Base-by-base conservation (phyloP, 2,329 filamentous ascomycete species). In the Tolypocladium paradoxum region DNA sequence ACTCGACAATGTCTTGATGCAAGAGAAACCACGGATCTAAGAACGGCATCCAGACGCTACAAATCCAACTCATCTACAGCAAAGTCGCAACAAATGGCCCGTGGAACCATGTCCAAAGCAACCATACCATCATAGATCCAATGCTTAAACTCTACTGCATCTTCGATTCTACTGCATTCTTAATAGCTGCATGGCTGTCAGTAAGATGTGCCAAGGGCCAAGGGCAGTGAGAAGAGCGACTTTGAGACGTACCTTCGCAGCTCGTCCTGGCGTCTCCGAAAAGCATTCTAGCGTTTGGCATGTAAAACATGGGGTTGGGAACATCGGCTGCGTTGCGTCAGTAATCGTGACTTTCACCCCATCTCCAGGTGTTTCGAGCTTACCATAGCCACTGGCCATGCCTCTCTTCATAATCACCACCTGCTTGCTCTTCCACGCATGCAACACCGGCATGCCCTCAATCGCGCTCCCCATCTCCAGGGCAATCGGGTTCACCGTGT, bases 361-460 rank as follows among this genome's bases (percentile, higher is more conserved):
- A 4, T 22, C 14, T 2, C 14, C 24, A n/a, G 9, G 7, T 9
- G 11, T 8, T 46, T n/a, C 18, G 27, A 14, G 43, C 81, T 71
- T 62, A 86, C 84, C 88, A 68, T 95, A 95, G 56, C 90, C 90
- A 65, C 87, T 91, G 6, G 87, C 85, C 85, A 95, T 85, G 50
- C 90, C 85, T 55, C 90, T 77, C 79, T 96, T 96, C 90, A 96
- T 95, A 12, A 96, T 87, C 51, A 96, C 81, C 1, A 93, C 88
- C 65, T 92, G 85, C 75, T 95, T 95, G 64, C 87, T 90, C 82
- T 95, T 95, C 88, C 90, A 95, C 6, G 88, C 90, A 58, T 95
- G 88, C 60, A 95, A 73, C 24, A 96, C 90, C 0, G 90, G 90
- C 90, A 96, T 96, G 2, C 90, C 90, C 1, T 90, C 90, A 60